phyloP scores from a whole-genome alignment of 495 filamentous ascomycete genomes.

The Podospora anserina region DNA sequence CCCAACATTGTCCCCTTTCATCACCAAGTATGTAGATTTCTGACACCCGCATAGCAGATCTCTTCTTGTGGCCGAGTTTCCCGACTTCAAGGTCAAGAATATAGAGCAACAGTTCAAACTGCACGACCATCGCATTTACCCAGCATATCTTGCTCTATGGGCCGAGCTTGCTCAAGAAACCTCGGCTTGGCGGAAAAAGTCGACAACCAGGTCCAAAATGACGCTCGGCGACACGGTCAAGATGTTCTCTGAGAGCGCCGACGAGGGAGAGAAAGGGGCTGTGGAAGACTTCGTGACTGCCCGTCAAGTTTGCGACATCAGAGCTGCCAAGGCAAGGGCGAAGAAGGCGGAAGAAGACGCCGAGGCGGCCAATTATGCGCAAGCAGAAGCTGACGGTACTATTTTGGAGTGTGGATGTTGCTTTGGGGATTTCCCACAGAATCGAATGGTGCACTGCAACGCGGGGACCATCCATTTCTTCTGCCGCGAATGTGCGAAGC shows the following conservation, averaged over 20 bases:
- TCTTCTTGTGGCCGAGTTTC: conserved; percentile 30
- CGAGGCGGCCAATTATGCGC: conserved; percentile 44
- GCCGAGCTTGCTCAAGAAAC: conserved; percentile 9
- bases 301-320: conserved; percentile 18
- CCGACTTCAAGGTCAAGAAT: conserved; percentile 21
- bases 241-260: not conserved
- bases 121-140: conserved; percentile 28
- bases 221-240: not conserved
- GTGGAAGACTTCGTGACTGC: conserved; percentile 32
- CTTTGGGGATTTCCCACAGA: conserved; percentile 60
- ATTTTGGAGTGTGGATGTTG: conserved; percentile 69
- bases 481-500: conserved; percentile 63
- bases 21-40: not conserved
- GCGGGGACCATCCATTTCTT: conserved; percentile 53
- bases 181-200: not conserved
- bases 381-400: conserved; percentile 45
- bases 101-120: conserved; percentile 17
- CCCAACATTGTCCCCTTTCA: no score
- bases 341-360: conserved; percentile 33
- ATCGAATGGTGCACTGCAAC: conserved; percentile 67
- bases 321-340: conserved; percentile 23
- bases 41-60: conserved; percentile 15
- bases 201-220: conserved; percentile 3
- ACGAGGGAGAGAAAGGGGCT: conserved; percentile 25
- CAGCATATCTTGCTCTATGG: conserved; percentile 33